Conservation (phyloP, 2,329 filamentous ascomycete genomes). For the Nigrograna mackinnonii region DNA sequence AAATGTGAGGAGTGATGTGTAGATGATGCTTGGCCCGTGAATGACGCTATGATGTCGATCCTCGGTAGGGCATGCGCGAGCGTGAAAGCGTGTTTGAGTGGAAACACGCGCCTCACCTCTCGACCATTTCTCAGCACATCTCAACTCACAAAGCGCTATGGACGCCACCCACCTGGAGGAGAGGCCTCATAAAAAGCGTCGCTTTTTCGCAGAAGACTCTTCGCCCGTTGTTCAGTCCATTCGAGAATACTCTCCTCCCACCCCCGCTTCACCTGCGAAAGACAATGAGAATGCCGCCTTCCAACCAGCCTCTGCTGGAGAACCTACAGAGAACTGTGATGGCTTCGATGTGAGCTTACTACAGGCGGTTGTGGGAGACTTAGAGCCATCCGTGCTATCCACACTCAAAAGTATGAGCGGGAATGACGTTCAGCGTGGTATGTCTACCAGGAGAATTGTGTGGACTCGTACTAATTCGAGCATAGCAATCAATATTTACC, state of each 20-base stretch:
- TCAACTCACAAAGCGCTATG: constrained; percentile 22
- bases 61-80: constrained; percentile 16
- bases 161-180: constrained; percentile 51
- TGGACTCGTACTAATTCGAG: constrained; percentile 11
- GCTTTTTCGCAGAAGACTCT: constrained; percentile 63
- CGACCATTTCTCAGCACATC: constrained; percentile 1
- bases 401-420: constrained; percentile 55
- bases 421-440: constrained; percentile 57
- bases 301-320: constrained; percentile 4
- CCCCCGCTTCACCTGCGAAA: constrained; percentile 32
- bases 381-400: constrained; percentile 49
- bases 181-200: constrained; percentile 63
- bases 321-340: constrained; percentile 15
- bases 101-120: constrained; percentile 23
- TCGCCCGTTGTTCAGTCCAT: constrained; percentile 25
- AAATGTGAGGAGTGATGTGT: constrained; percentile 6
- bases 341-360: constrained; percentile 61
- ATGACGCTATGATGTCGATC: constrained; percentile 33
- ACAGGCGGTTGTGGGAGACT: constrained; percentile 60
- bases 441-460: constrained; percentile 3
- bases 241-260: constrained; percentile 28
- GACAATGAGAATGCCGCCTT: constrained; percentile 11
- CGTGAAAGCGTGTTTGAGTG: constrained; percentile 33
- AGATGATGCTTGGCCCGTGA: constrained; percentile 17
- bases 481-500: constrained; percentile 64